phyloP scores from a whole-genome alignment of 2,329 filamentous ascomycete species.

The Exserohilum rostratum region DNA sequence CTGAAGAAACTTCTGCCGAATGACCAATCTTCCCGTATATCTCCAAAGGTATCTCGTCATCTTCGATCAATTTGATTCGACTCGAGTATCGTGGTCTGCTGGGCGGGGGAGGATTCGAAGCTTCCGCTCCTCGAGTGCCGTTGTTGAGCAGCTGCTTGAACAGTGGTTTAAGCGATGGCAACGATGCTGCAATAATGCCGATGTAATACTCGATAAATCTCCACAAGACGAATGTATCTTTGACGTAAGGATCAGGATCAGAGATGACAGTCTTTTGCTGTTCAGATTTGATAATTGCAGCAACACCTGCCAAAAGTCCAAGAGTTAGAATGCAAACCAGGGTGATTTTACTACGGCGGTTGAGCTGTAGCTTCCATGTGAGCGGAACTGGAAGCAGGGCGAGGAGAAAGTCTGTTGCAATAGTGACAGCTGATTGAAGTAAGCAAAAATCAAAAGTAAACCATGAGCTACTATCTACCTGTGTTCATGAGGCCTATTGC shows the following conservation, averaged over 20 bases:
- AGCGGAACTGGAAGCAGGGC: not conserved
- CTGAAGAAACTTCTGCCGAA: not conserved
- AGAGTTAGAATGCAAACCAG: not conserved
- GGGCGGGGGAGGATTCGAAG: not conserved
- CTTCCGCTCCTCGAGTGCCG: not conserved
- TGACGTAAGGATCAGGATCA: slow-evolving; percentile 25
- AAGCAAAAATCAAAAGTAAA: not conserved
- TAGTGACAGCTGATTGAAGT: not conserved
- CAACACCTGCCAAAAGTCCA: not conserved
- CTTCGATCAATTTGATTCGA: not conserved
- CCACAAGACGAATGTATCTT: slow-evolving; percentile 54
- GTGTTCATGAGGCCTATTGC: slow-evolving; percentile 56
- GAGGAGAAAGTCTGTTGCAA: slow-evolving; percentile 1
- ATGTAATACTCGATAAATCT: slow-evolving; percentile 54
- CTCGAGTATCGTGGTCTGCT: not conserved
- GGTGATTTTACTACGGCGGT: not conserved
- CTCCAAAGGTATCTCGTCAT: not conserved
- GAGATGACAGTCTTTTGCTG: not conserved
- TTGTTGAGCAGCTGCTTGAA: slow-evolving; percentile 26
- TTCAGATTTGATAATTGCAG: slow-evolving; percentile 1
- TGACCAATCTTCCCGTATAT: not conserved
- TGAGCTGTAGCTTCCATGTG: not conserved
- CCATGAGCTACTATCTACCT: slow-evolving; percentile 27
- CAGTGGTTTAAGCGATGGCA: slow-evolving; percentile 50
- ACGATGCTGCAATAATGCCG: slow-evolving; percentile 52